Evolutionary conservation across 2,329 filamentous ascomycete genomes (phyloP), one percentile per base, ranked within the genome.

Genomic region (Fusarium sacchari): DNA sequence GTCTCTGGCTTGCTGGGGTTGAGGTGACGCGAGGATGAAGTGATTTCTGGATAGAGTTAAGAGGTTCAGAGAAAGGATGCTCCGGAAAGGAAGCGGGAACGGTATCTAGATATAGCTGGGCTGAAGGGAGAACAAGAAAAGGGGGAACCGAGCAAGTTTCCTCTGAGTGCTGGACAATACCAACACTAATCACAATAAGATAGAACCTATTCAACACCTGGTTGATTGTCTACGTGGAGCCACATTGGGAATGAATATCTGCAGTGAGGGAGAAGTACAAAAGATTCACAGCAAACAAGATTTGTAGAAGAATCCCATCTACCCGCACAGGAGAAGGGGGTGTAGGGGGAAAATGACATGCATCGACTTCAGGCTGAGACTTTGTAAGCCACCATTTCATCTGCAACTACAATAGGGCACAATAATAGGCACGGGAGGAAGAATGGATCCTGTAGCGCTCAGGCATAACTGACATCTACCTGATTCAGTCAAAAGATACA

Each of bases 311-410:
- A 72, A 52, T 44, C 37, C 53, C 55, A 59, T 74, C 49, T 64
- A 65, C 67, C 49, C 62, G 58, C 46, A 39, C 42, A 43, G 55
- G 67, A 37, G 65, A 62, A 60, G 52, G 47, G 62, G 52, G 58
- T 34, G 47, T 56, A 40, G 42, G 22, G 18, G 47, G n/a, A 17
- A 36, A 63, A 72, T 72, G 71, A 36, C 64, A 69, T 76, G 71
- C 73, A 77, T 76, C 52, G 53, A 42, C 42, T 49, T 63, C 24
- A 30, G 36, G n/a, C 46, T 60, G 66, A 71, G 74, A 58, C 65
- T 56, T 43, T 72, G 63, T 56, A 59, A 67, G 71, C 68, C 67
- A 74, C 76, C 71, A 76, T 74, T 73, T 77, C 60, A 66, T 60
- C 57, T 32, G 37, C 30, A 57, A 61, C 56, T 59, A 67, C 65